Evolutionary conservation across 2,329 filamentous ascomycete species (phyloP).

Genomic region (Rhytidhysteron rufulum): DNA sequence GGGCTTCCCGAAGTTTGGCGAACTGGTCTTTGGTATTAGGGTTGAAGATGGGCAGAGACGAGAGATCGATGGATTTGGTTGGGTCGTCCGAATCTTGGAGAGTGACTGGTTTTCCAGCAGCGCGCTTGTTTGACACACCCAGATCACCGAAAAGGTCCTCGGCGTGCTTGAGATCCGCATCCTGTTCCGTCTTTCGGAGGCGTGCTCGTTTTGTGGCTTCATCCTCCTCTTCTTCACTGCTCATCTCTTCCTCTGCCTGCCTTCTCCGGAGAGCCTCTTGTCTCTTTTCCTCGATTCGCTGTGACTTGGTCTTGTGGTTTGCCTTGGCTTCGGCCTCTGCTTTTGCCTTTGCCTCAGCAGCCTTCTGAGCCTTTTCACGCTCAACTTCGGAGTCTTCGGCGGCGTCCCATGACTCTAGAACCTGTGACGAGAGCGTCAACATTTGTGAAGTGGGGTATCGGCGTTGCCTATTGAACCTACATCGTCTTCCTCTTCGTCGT

Average conservation of each 20-base stretch:
- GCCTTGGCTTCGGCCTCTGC: conserved; percentile 83
- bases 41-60: conserved; percentile 78
- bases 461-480: conserved; percentile 51
- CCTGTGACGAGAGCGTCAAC: conserved; percentile 48
- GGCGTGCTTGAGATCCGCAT: conserved; percentile 83
- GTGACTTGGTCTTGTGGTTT: conserved; percentile 82
- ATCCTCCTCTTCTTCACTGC: conserved; percentile 66
- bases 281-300: conserved; percentile 79
- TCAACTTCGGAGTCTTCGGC: conserved; percentile 96
- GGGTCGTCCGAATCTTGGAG: conserved; percentile 71
- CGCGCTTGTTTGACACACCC: conserved; percentile 67
- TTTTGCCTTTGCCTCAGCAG: conserved; percentile 79
- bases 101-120: conserved; percentile 63
- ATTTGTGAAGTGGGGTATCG: conserved; percentile 3
- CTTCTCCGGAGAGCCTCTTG: conserved; percentile 55
- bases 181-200: conserved; percentile 75
- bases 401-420: conserved; percentile 94
- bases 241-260: conserved; percentile 53
- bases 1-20: conserved; percentile 68
- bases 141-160: conserved; percentile 83
- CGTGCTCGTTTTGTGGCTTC: conserved; percentile 71
- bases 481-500: conserved; percentile 87
- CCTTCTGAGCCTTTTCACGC: conserved; percentile 90
- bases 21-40: conserved; percentile 86
- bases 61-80: conserved; percentile 74